Percentiles rank a stretch among this genome's conserved stretches.
phyloP scores from a whole-genome alignment of 805 yeast genomes.

The Suhomyces canberraensis region DNA sequence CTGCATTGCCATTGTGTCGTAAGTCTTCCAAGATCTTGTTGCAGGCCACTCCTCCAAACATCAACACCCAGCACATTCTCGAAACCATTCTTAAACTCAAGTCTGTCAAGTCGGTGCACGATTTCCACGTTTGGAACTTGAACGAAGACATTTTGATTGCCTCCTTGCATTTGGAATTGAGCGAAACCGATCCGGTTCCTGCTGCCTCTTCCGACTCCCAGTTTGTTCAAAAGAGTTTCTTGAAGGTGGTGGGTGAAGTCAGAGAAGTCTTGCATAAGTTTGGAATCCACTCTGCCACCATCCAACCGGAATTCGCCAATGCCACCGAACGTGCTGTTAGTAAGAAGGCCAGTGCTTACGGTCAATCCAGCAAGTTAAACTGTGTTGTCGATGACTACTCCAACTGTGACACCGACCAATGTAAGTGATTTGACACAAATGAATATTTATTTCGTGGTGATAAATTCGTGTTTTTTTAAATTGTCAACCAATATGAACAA shows the following conservation, averaged over 20 bases:
- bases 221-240: conserved; percentile 43
- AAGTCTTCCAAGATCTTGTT: conserved; percentile 82
- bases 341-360: conserved; percentile 22
- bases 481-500: too few species aligned
- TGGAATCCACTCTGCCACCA: conserved; percentile 91
- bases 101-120: conserved; percentile 84
- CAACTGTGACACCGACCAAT: conserved; percentile 28
- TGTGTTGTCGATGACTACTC: conserved; percentile 31
- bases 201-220: conserved; percentile 43
- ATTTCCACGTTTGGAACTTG: conserved; percentile 94
- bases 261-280: conserved; percentile 75
- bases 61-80: conserved; percentile 73
- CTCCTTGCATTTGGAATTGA: conserved; percentile 78
- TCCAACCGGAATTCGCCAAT: conserved; percentile 81
- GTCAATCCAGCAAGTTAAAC: conserved; percentile 25
- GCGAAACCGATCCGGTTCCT: conserved; percentile 11
- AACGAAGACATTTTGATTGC: conserved; percentile 86
- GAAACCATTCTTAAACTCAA: conserved; percentile 62
- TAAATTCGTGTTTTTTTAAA: too few species aligned
- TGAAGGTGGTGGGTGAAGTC: conserved; percentile 69
- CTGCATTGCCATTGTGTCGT: conserved; percentile 87
- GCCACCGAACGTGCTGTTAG: background rate
- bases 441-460: too few species aligned
- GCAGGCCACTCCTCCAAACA: conserved; percentile 88
- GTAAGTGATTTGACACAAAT: conserved; percentile 14